phyloP scores from a whole-genome alignment of 148 eudicot genomes.

The Silene conica region DNA sequence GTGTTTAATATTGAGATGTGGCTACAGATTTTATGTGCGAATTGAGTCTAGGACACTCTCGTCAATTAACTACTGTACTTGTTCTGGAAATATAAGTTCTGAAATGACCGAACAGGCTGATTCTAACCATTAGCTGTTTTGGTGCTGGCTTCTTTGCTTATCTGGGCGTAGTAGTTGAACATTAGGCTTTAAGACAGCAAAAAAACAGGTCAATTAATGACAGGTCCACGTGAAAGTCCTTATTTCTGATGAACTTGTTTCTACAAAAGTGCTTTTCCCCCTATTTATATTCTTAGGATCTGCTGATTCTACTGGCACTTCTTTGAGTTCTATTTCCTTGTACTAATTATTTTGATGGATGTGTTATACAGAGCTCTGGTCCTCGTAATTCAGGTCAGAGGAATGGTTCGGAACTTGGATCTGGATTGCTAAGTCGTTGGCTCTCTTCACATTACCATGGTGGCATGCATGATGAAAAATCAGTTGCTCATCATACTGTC shows the following conservation, averaged over 20 bases:
- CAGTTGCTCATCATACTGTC: constrained; percentile 95
- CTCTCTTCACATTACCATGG: constrained; percentile 97
- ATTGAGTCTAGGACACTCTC: neutral
- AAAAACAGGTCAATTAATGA: neutral
- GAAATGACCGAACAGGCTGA: too few species aligned
- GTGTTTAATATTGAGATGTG: neutral
- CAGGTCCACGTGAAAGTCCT: neutral
- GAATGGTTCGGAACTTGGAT: constrained; percentile 96
- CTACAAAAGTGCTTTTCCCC: neutral
- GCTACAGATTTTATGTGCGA: neutral
- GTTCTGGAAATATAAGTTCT: too few species aligned
- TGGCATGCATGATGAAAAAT: constrained; percentile 92
- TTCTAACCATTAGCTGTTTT: neutral
- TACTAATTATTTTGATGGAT: constrained; percentile 23
- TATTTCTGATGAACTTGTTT: neutral
- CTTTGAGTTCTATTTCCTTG: neutral
- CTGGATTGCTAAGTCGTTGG: constrained; percentile 98
- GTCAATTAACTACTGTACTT: too few species aligned
- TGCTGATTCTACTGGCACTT: constrained; percentile 1
- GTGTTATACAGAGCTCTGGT: constrained; percentile 58
- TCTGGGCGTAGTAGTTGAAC: neutral
- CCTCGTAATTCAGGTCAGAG: constrained; percentile 85
- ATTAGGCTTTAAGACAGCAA: neutral
- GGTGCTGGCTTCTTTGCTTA: neutral
- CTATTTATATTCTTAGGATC: neutral